Base-by-base conservation (phyloP, 2,329 filamentous ascomycete genomes). In the Xylariaceae sp. region DNA sequence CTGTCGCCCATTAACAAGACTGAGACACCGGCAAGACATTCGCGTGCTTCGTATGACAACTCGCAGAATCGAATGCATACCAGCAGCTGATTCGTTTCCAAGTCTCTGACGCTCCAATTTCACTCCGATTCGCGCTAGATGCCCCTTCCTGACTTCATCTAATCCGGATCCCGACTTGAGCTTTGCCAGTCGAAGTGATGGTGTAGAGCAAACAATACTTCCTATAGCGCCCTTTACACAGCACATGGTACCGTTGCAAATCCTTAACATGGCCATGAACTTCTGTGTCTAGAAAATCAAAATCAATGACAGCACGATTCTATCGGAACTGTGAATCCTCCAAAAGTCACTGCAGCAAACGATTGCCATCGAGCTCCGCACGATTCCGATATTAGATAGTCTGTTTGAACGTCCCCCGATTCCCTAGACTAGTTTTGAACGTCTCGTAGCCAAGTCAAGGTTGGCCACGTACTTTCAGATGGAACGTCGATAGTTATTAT, bases 1-100 rank as follows among this genome's bases (percentile, higher is more conserved):
- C 33, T 23, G 41, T 28, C 19, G 19, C 36, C 34, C 51, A 53
- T 48, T 46, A 36, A 51, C 41, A 37, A 54, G 26, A 49, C 53
- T 62, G 53, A 69, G 63, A 69, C 68, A 67, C 8, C 23, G 39
- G 45, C 58, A 53, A 65, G 62, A 65, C 65, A 66, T 53, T 60
- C 36, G 51, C 26, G 55, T 62, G 43, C 31, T 51, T 58, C 29
- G 60, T 63, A 58, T 60, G 56, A 39, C 56, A 50, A 59, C 46
- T 55, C 37, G 33, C 40, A 36, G 33, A 49, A 41, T 36, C 43
- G 43, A 44, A 37, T 40, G 39, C 37, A 36, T 52, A 41, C 39
- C 26, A 7, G 23, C 29, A 28, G 46, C 19, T 45, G 24, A 33
- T 28, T 39, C 19, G 34, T 29, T 34, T 23, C 49, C 40, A 44